Conservation (phyloP, 441 rosid genomes). For the Euphorbia schlechtendalii region DNA sequence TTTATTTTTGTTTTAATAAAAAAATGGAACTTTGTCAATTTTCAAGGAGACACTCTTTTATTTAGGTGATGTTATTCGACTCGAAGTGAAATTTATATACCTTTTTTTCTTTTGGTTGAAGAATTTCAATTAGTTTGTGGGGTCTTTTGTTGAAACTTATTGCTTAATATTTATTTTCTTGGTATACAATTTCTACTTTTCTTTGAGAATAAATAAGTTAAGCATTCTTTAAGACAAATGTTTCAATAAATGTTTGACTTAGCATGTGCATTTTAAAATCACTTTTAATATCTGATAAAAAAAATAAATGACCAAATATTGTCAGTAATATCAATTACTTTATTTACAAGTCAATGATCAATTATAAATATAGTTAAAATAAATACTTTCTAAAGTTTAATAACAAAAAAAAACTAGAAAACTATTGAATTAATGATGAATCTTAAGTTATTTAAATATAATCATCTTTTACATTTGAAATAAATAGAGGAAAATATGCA, state of each 20-base stretch:
- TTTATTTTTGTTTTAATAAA: not conserved
- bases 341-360: too few relatives aligned
- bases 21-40: slow-evolving; percentile 4
- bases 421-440: too few relatives aligned
- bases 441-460: too few relatives aligned
- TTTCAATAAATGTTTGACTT: not conserved
- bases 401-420: too few relatives aligned
- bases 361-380: too few relatives aligned
- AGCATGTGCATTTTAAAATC: not conserved
- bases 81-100: slow-evolving; percentile 8
- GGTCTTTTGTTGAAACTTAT: not conserved
- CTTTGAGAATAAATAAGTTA: too few relatives aligned
- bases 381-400: too few relatives aligned
- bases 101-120: not conserved
- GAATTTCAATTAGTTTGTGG: not conserved
- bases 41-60: not conserved
- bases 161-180: too few relatives aligned
- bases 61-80: not conserved
- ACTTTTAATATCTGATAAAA: not conserved
- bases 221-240: not conserved
- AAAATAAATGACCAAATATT: too few relatives aligned
- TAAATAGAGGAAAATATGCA: too few relatives aligned
- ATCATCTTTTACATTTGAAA: too few relatives aligned
- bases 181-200: too few relatives aligned
- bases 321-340: not conserved